Evolutionary conservation across 768 basidiomycete species (phyloP), one percentile per base, ranked within the genome.

Genomic region (Atractiella rhizophila): DNA sequence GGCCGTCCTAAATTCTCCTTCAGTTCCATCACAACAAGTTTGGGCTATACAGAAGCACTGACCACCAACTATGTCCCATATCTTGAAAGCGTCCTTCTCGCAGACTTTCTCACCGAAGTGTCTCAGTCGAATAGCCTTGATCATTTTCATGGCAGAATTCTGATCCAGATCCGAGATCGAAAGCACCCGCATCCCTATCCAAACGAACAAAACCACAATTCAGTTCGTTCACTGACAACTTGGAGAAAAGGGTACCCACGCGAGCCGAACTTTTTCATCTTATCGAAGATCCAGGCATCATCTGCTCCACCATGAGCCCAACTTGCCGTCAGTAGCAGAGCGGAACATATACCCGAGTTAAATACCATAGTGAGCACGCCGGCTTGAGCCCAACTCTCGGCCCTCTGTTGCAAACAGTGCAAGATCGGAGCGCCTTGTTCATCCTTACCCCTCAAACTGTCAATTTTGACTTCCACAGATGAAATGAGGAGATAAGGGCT

Each of bases 381-480:
- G n/a, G 47, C 42, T 4, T 74, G 45, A 5, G 76, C 72, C 80
- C 85, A 86, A 5, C 73, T 60, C 56, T 85, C 82, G 5, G 78
- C 82, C 41, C 72, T 67, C 53, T 79, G 78, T 54, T 85, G 83
- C 15, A 85, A 65, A 51, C 81, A 79, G 41, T 83, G 60, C n/a
- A 91, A 62, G 61, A 85, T 68, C 30, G 74, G 69, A 47, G 66
- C 64, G 0, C 81, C 80, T 21, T 70, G 71, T 9, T 76, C 75
- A 48, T 80, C 70, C 49, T 81, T 76, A 9, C 1, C n/a, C 24
- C 11, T 13, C 12, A 13, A 18, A 11, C 20, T 2, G 23, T 7
- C 3, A 26, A 4, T 24, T 18, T 24, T 16, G 9, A 25, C 10
- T 20, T 20, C 33, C 26, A 12, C 43, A 34, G 18, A 47, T 15